Evolutionary conservation across 2,329 filamentous ascomycete genomes (phyloP).

Genomic region (Colletotrichum limetticola): DNA sequence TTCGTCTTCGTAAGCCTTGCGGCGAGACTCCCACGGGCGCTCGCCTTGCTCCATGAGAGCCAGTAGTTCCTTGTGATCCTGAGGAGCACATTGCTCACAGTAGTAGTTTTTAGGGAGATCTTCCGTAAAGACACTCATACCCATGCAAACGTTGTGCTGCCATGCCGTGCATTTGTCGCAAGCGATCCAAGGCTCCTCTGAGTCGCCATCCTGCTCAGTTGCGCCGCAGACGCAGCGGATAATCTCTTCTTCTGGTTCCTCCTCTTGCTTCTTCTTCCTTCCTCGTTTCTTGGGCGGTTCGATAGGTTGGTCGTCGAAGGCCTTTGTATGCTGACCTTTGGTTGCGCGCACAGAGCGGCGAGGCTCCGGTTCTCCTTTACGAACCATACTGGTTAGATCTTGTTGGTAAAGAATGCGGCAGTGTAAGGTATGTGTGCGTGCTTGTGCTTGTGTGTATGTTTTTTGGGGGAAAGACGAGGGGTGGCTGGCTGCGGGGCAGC

Average conservation of each 20-base stretch:
- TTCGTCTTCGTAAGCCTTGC: constrained; percentile 71
- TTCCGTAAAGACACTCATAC: constrained; percentile 80
- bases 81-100: constrained; percentile 89
- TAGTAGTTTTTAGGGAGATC: constrained; percentile 87
- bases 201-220: constrained; percentile 85
- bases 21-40: constrained; percentile 83
- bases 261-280: constrained; percentile 71
- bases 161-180: constrained; percentile 93
- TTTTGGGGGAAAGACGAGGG: neutral
- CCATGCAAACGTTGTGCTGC: constrained; percentile 98
- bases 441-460: neutral
- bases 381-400: constrained; percentile 20
- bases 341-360: constrained; percentile 95
- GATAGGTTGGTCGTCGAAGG: constrained; percentile 76
- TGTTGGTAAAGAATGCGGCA: neutral
- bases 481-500: constrained; percentile 13
- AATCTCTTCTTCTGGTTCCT: constrained; percentile 72
- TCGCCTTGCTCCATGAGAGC: constrained; percentile 83
- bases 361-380: constrained; percentile 72
- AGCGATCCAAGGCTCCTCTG: constrained; percentile 92
- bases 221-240: constrained; percentile 95
- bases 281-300: constrained; percentile 65
- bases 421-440: neutral
- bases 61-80: constrained; percentile 84
- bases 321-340: constrained; percentile 94